Percentiles rank a stretch among this genome's conserved stretches.
These are phyloP conservation scores for Aspergillus hiratsukae DNA, from an alignment of 2,329 filamentous ascomycete species.

Conservation along the genomic window DNA sequence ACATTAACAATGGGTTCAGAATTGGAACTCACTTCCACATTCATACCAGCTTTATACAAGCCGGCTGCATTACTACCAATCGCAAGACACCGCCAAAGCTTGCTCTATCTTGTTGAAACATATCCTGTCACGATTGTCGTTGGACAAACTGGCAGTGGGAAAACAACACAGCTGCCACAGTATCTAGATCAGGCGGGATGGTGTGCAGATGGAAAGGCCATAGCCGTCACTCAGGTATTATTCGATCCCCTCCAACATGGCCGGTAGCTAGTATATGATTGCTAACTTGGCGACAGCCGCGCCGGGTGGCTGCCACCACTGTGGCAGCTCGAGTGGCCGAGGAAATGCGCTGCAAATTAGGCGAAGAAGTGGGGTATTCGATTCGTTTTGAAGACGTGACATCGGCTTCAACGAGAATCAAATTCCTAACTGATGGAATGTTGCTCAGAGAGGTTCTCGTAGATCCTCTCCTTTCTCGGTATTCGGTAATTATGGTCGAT, in stretches of 20 bases:
- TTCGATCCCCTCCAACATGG: conserved; percentile 12
- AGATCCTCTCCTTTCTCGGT: conserved; percentile 83
- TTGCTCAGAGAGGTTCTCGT: conserved; percentile 88
- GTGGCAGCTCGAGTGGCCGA: conserved; percentile 85
- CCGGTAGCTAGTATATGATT: conserved; percentile 1
- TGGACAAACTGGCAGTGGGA: conserved; percentile 90
- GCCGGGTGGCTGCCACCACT: conserved; percentile 84
- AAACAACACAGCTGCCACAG: conserved; percentile 93
- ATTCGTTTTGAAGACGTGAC: conserved; percentile 91
- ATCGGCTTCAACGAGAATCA: conserved; percentile 78
- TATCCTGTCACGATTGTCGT: conserved; percentile 82
- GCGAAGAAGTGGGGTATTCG: conserved; percentile 88
- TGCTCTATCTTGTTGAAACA: conserved; percentile 84
- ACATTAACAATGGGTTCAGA: conserved; percentile 38
- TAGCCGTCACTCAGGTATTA: conserved; percentile 85
- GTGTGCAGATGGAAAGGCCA: conserved; percentile 75
- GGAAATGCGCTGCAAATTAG: conserved; percentile 78
- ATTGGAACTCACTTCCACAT: conserved; percentile 41
- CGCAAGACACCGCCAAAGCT: conserved; percentile 69
- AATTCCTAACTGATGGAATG: conserved; percentile 91
- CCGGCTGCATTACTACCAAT: conserved; percentile 81
- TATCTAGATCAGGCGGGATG: conserved; percentile 85
- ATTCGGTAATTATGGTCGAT: conserved; percentile 96
- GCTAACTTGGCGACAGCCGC: conserved; percentile 56
- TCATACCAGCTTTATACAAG: conserved; percentile 81